Base-by-base conservation (phyloP, 352 stramenopile species). In the Pythium brachiatum region DNA sequence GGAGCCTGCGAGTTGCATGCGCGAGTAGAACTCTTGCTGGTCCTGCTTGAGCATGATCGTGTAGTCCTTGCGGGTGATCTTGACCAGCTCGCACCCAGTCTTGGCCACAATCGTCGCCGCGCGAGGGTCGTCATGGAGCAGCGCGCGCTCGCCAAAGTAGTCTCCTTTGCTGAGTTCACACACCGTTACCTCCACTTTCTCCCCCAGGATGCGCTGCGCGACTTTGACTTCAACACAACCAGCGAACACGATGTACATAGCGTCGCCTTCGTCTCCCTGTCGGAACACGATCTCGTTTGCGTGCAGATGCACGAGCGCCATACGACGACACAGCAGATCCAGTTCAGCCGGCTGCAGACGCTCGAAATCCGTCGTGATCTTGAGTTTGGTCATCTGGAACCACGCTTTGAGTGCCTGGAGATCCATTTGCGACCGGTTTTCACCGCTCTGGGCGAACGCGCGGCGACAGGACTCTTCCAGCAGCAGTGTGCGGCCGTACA, bases 351-450 rank as follows among this genome's bases (percentile, higher is more conserved):
- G 73, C 51, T 88, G 76, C 27, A 92, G 32, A 0, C 69, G 70
- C 52, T 89, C 77, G 51, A 92, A 89, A 61, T 92, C 77, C 0
- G 76, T 90, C 54, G 79, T 75, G 62, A 88, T 84, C 68, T 90
- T 88, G 59, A 90, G 76, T 31, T 90, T 90, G 0, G 79, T 90
- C 27, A 82, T 79, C 62, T 86, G 80, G 60, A 92, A 88, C 83
- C 83, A 92, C 18, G 76, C 79, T 2, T 79, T 71, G n/a, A 92
- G 68, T 29, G 78, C 66, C 46, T 89, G 80, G 0, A 92, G 53
- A 47, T 89, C 83, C 61, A 72, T 68, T 26, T 76, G 70, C 21
- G 83, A 86, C 4, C 80, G 80, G 20, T 86, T 74, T 25, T 88
- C 81, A 31, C 77, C 69, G 26, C 64, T 69, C 50, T 76, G 69